phyloP scores from a whole-genome alignment of 305 asterid genomes.

The Striga hermonthica region DNA sequence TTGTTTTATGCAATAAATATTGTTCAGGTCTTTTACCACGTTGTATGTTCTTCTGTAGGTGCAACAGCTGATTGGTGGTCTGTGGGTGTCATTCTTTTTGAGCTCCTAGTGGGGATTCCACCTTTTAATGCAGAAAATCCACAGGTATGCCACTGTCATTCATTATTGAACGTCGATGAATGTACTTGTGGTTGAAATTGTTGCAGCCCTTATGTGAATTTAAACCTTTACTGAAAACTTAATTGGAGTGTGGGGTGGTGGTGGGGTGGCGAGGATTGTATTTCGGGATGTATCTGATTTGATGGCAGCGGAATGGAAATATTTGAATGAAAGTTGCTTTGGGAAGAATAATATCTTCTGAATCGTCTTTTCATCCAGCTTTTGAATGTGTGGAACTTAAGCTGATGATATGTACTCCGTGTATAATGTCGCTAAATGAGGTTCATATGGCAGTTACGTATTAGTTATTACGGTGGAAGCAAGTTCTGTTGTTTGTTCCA shows the following conservation, averaged over 20 bases:
- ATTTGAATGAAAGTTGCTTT: not conserved
- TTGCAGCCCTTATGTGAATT: constrained; percentile 25
- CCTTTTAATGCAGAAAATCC: constrained; percentile 96
- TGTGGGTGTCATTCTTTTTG: constrained; percentile 88
- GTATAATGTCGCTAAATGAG: constrained; percentile 14
- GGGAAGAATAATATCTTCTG: not conserved
- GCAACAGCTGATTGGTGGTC: constrained; percentile 99
- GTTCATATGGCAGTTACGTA: not conserved
- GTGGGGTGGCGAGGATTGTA: not conserved
- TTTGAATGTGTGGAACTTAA: constrained; percentile 15
- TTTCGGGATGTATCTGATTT: constrained; percentile 12
- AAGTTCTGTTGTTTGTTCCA: not conserved
- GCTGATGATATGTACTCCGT: not conserved
- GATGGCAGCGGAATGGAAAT: constrained; percentile 6
- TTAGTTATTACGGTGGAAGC: constrained; percentile 2
- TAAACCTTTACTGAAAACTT: constrained; percentile 1
- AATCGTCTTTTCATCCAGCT: not conserved
- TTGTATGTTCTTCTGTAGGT: constrained; percentile 43
- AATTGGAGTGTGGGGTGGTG: not conserved
- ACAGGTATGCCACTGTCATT: constrained; percentile 51
- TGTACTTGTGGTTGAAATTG: constrained; percentile 9
- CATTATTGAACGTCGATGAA: constrained; percentile 12
- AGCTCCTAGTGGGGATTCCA: constrained; percentile 89
- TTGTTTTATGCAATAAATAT: constrained; percentile 4
- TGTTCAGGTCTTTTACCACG: constrained; percentile 7